Evolutionary conservation across 1,284 basidiomycete species (phyloP).

Genomic region (Cryptococcus depauperatus): DNA sequence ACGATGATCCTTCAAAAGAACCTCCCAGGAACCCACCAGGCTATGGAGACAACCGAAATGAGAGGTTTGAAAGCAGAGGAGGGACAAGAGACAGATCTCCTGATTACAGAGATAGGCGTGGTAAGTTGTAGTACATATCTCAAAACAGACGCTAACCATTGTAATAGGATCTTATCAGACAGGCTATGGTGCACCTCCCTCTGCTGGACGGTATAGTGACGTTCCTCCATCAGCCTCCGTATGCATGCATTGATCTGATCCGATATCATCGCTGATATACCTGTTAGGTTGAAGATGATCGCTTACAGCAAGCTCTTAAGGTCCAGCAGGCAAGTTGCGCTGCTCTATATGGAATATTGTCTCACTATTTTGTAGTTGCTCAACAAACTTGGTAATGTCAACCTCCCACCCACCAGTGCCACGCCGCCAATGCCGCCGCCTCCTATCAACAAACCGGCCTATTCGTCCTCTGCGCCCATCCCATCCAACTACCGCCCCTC

Average conservation of each 20-base stretch:
- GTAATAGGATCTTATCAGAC: background rate
- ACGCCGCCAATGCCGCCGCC: conserved; percentile 1
- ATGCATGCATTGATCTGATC: no score
- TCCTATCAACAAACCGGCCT: background rate
- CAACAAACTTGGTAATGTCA: background rate
- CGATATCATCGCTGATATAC: background rate
- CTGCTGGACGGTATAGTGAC: background rate
- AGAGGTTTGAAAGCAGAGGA: background rate
- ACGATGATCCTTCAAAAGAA: conserved; percentile 5
- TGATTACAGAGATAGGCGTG: conserved; percentile 5
- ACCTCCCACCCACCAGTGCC: background rate
- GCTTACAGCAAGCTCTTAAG: conserved; percentile 34
- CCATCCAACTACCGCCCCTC: conserved; percentile 1
- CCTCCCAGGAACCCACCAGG: background rate
- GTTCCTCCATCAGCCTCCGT: background rate
- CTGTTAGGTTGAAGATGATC: conserved; percentile 19
- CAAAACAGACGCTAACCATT: background rate
- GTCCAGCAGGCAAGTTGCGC: conserved; percentile 22
- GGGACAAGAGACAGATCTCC: conserved; percentile 7
- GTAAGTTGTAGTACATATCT: conserved; percentile 1
- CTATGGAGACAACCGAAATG: background rate
- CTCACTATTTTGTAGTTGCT: background rate
- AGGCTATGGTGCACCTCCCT: background rate
- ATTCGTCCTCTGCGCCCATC: background rate
- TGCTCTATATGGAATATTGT: background rate